Evolutionary conservation across 148 eudicot genomes (phyloP).

Genomic region (Pharnaceum exiguum): DNA sequence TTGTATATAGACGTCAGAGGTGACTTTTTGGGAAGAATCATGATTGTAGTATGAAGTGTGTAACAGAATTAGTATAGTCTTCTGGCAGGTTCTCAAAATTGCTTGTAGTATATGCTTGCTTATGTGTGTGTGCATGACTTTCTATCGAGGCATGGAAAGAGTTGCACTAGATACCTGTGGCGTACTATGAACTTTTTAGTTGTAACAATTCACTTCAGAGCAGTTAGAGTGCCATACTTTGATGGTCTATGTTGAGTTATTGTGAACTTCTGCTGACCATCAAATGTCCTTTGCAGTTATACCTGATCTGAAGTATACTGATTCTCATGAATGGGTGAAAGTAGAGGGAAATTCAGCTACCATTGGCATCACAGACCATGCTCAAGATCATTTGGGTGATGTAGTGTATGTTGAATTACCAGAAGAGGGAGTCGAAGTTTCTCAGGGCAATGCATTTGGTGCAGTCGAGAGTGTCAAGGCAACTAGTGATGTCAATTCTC

Average conservation of each 20-base stretch:
- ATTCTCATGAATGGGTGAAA: conserved; percentile 93
- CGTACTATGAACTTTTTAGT: too few relatives aligned
- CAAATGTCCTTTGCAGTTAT: conserved; percentile 43
- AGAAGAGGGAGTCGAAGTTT: conserved; percentile 60
- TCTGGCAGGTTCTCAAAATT: too few relatives aligned
- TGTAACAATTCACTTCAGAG: too few relatives aligned
- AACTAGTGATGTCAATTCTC: conserved; percentile 88
- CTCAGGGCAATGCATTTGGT: conserved; percentile 72
- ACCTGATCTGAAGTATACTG: conserved; percentile 69
- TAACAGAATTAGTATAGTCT: too few relatives aligned
- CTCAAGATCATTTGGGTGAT: conserved; percentile 88
- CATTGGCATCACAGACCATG: conserved; percentile 91
- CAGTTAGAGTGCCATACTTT: too few relatives aligned
- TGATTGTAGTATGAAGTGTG: too few relatives aligned
- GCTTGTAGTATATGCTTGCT: too few relatives aligned
- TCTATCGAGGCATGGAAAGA: too few relatives aligned
- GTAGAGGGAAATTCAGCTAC: conserved; percentile 65
- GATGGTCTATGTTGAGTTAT: neutral
- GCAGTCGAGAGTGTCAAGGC: conserved; percentile 98
- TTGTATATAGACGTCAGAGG: too few relatives aligned
- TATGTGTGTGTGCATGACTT: too few relatives aligned
- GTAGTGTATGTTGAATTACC: conserved; percentile 88
- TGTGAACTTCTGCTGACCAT: neutral
- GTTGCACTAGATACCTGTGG: too few relatives aligned
- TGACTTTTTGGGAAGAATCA: too few relatives aligned